Conservation (phyloP, 2,329 filamentous ascomycete genomes). For the Ascochyta rabiei region DNA sequence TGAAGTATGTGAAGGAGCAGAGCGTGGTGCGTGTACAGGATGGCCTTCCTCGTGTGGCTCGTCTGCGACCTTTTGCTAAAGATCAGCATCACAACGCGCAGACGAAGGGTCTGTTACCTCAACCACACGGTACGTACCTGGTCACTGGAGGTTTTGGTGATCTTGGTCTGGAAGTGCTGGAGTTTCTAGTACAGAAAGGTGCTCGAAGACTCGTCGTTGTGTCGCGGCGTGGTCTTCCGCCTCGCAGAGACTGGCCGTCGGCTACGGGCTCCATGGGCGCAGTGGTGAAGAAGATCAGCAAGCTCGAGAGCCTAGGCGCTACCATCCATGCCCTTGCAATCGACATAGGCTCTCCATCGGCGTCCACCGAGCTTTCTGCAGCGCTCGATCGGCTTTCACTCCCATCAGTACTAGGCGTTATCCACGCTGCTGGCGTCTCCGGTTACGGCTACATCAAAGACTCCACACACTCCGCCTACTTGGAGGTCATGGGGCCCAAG, state of each 20-base stretch:
- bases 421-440: conserved; percentile 51
- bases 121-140: conserved; percentile 52
- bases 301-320: conserved; percentile 32
- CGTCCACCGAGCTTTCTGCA: conserved; percentile 22
- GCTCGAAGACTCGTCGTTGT: conserved; percentile 51
- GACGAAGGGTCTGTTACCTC: conserved; percentile 21
- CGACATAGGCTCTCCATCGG: conserved; percentile 42
- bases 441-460: conserved; percentile 47
- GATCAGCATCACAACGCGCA: conserved; percentile 15
- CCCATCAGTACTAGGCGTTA: conserved; percentile 49
- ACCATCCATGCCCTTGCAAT: conserved; percentile 45
- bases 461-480: conserved; percentile 37
- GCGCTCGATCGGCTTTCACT: conserved; percentile 44
- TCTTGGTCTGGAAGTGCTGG: conserved; percentile 48
- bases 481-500: conserved; percentile 44
- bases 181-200: conserved; percentile 49
- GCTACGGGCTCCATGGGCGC: conserved; percentile 14
- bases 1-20: conserved; percentile 24
- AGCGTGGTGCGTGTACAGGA: conserved; percentile 52
- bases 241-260: conserved; percentile 39
- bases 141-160: conserved; percentile 52
- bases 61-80: conserved; percentile 36
- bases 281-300: conserved; percentile 20
- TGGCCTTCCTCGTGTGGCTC: conserved; percentile 43
- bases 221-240: conserved; percentile 48